Conservation (phyloP, 73 alveolate species). For the Paramecium pentaurelia region DNA sequence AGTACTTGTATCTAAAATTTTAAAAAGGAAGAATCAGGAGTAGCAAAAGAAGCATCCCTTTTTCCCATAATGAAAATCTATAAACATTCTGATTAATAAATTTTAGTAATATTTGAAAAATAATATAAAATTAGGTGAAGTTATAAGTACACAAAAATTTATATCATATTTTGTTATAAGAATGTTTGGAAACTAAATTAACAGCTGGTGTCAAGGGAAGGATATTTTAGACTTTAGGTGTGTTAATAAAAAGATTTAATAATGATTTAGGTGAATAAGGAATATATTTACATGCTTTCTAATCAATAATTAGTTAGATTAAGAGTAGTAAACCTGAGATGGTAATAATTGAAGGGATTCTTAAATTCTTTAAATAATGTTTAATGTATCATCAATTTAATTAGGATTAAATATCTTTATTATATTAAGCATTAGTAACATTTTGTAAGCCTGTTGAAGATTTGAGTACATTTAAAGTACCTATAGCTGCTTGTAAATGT, state of each 20-base stretch:
- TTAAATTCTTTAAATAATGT: constrained; percentile 36
- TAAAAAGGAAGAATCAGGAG: constrained; percentile 49
- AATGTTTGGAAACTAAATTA: background rate
- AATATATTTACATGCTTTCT: background rate
- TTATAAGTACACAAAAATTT: background rate
- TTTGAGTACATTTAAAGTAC: background rate
- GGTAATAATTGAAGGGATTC: constrained; percentile 34
- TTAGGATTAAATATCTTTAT: background rate
- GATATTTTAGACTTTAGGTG: constrained; percentile 28
- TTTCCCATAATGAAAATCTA: constrained; percentile 33
- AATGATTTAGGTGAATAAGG: background rate
- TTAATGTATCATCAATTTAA: background rate
- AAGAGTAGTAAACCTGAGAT: constrained; percentile 37
- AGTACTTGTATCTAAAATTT: background rate
- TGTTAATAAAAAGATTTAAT: background rate
- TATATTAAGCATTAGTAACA: background rate
- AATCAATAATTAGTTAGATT: background rate
- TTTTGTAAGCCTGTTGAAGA: background rate
- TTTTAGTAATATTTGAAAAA: background rate
- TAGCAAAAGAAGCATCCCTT: constrained; percentile 49
- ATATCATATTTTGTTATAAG: background rate
- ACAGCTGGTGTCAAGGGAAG: constrained; percentile 44
- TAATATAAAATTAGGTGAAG: background rate
- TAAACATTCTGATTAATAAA: background rate
- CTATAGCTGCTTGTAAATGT: constrained; percentile 12